Base-by-base conservation (phyloP, 257 asterid genomes). In the Solanum clarkiae region DNA sequence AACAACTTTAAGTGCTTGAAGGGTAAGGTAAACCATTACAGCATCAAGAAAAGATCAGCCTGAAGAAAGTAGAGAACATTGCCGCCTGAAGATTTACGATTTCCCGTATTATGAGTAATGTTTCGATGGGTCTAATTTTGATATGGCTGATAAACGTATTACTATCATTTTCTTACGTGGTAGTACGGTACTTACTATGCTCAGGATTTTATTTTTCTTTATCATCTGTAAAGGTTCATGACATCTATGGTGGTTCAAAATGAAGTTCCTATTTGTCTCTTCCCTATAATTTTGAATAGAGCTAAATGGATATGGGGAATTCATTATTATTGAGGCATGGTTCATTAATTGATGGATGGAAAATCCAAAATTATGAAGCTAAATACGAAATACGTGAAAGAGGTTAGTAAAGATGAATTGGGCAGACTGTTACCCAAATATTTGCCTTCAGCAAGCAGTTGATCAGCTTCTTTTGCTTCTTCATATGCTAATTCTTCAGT, bases 401-500 rank as follows among this genome's bases (percentile, higher is more conserved):
- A 51, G 65, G 18, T 53, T 53, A 53, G 49, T 53, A 4, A 26
- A 53, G 65, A 53, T 47, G 63, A 79, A 53, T 79, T 53, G 5
- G 36, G 26, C 65, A 75, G 62, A 53, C 65, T 29, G 65, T 79
- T 85, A 96, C 99, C 98, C 36, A 97, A 91, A 87, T 93, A 90
- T 57, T 62, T 71, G 88, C 98, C 98, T 84, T 88, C 84, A 54
- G 96, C 90, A 71, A 97, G 93, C 88, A 93, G 88, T 69, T 91
- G 85, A 85, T 95, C 99, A 22, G 99, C 98, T 79, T 60, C 89
- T 86, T 90, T 93, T 69, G 99, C 98, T 84, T 97, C 98, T 86
- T 89, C 79, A 87, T 89, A 91, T 26, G 99, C 99, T 86, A 97
- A 88, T 85, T 96, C 99, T 90, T 96, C 98, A 24, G 99, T 97